phyloP scores from a whole-genome alignment of 2,329 filamentous ascomycete genomes.

The Drechslera avenae region DNA sequence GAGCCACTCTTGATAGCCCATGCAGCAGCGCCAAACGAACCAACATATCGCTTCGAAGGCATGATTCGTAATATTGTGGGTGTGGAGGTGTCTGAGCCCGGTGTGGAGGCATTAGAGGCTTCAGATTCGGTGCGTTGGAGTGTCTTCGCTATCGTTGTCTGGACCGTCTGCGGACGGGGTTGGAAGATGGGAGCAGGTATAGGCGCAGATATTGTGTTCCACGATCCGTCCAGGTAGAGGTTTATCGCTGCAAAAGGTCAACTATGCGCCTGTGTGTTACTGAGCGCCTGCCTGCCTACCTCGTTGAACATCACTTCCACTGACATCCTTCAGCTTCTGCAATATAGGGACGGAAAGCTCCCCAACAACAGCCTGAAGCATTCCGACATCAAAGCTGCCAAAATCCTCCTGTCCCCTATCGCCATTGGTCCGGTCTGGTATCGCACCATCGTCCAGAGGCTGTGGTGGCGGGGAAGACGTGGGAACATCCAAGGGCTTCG shows the following conservation, averaged over 20 bases:
- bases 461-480: conserved; percentile 39
- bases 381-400: conserved; percentile 58
- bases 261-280: not conserved
- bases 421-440: conserved; percentile 10
- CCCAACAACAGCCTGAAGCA: conserved; percentile 65
- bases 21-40: conserved; percentile 86
- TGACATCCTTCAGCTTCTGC: conserved; percentile 55
- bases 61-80: conserved; percentile 45
- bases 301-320: conserved; percentile 61
- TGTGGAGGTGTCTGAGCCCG: conserved; percentile 25
- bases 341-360: conserved; percentile 55
- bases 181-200: conserved; percentile 23
- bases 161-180: conserved; percentile 23
- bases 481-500: conserved; percentile 32
- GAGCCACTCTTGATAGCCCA: conserved; percentile 89
- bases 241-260: conserved; percentile 59
- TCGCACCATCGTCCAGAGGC: not conserved
- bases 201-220: conserved; percentile 50
- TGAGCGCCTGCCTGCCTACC: conserved; percentile 31
- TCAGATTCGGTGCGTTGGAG: conserved; percentile 37
- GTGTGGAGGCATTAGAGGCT: conserved; percentile 28
- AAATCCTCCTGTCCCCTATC: conserved; percentile 15
- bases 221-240: conserved; percentile 68
- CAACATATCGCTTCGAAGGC: conserved; percentile 75
- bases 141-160: conserved; percentile 30